Evolutionary conservation across 139 green algal genomes (phyloP).

Genomic region (Chlamydomonas schloesseri): DNA sequence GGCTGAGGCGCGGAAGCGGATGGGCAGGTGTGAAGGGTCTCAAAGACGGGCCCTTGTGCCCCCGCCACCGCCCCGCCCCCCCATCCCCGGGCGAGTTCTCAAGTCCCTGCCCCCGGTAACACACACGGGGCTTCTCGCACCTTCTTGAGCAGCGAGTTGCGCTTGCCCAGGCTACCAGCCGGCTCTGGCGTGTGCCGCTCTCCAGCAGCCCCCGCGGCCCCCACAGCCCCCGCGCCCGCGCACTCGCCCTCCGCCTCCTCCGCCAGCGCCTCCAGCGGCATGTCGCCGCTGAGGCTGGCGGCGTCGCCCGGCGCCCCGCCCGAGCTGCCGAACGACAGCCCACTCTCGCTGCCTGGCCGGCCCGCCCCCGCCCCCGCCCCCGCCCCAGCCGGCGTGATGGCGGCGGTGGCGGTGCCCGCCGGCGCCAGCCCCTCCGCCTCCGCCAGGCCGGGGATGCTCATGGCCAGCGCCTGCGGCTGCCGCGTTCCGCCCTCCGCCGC

Average conservation of each 20-base stretch:
- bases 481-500: not conserved
- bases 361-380: not conserved
- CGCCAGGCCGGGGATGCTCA: conserved; percentile 3
- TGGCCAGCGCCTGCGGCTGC: not conserved
- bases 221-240: not conserved
- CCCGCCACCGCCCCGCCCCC: too few relatives aligned
- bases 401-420: not conserved
- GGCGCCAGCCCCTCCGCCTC: not conserved
- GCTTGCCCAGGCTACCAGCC: too few relatives aligned
- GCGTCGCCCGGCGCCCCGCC: not conserved
- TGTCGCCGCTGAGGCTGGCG: not conserved
- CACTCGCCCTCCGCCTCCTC: not conserved
- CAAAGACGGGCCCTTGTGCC: too few relatives aligned
- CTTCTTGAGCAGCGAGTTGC: conserved; percentile 4
- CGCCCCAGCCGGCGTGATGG: not conserved
- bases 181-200: not conserved
- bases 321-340: not conserved
- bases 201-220: not conserved
- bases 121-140: too few relatives aligned
- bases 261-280: not conserved
- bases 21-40: too few relatives aligned
- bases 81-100: too few relatives aligned
- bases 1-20: too few relatives aligned
- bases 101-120: too few relatives aligned
- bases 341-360: not conserved